Evolutionary conservation across 495 filamentous ascomycete genomes (phyloP).

Genomic region (Talaromyces trachyspermus): DNA sequence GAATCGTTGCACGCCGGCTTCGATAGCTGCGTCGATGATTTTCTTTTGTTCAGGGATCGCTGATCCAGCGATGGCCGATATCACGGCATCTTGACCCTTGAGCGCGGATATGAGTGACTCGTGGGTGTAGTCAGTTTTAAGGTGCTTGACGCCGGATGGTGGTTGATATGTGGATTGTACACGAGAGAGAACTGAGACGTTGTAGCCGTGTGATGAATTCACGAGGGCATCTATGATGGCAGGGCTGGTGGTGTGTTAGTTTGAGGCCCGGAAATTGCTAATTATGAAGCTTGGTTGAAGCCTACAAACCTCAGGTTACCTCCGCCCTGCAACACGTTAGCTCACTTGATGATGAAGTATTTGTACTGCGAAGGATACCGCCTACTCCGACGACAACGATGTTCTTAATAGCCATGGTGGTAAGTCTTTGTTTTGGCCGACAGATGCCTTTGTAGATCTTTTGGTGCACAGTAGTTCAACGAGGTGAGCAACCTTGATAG

Average conservation of each 20-base stretch:
- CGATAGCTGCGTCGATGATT: constrained; percentile 45
- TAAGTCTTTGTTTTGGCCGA: not conserved
- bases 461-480: not conserved
- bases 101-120: constrained; percentile 19
- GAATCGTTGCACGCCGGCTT: constrained; percentile 46
- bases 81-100: constrained; percentile 28
- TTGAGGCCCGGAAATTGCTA: not conserved
- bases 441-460: not conserved
- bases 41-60: constrained; percentile 25
- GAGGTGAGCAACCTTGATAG: too few species aligned
- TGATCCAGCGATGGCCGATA: constrained; percentile 22
- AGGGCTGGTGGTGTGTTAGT: not conserved
- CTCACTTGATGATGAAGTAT: not conserved
- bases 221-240: constrained; percentile 1
- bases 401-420: constrained; percentile 3
- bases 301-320: constrained; percentile 3
- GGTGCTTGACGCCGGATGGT: not conserved
- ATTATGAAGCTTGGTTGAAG: not conserved
- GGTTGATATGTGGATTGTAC: constrained; percentile 11
- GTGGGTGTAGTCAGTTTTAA: constrained; percentile 5
- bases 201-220: constrained; percentile 4
- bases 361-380: not conserved
- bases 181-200: constrained; percentile 31
- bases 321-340: not conserved
- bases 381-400: constrained; percentile 2